phyloP scores from a whole-genome alignment of 441 rosid genomes.

The Gossypium gossypioides region DNA sequence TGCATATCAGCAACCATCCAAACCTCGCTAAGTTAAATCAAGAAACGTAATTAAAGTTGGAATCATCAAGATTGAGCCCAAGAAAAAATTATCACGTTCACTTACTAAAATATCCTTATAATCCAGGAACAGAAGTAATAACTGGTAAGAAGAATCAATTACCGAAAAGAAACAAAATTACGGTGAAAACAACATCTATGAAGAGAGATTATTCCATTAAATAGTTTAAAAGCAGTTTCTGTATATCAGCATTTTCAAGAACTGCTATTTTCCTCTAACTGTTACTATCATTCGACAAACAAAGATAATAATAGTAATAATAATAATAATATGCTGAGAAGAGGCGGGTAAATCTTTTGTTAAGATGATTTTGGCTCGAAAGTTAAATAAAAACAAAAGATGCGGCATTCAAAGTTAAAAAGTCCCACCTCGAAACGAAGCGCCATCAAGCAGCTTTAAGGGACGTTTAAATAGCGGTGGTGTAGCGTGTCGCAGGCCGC shows the following conservation, averaged over 20 bases:
- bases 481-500: too few species aligned
- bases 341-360: not conserved
- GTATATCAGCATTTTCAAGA: not conserved
- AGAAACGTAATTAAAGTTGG: not conserved
- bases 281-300: not conserved
- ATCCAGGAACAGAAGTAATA: not conserved
- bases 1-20: not conserved
- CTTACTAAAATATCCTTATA: not conserved
- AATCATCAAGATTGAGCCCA: not conserved
- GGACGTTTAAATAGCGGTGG: too few species aligned
- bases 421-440: conserved; percentile 36
- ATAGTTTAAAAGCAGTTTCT: not conserved
- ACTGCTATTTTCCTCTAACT: not conserved
- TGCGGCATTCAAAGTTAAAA: not conserved
- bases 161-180: too few species aligned
- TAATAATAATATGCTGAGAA: not conserved
- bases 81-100: not conserved
- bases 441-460: conserved; percentile 22
- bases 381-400: not conserved
- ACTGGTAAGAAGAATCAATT: too few species aligned
- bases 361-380: not conserved
- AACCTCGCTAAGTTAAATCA: not conserved
- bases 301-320: not conserved
- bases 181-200: not conserved
- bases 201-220: not conserved